phyloP scores from a whole-genome alignment of 2,329 filamentous ascomycete genomes.

The Botrytis medusae region DNA sequence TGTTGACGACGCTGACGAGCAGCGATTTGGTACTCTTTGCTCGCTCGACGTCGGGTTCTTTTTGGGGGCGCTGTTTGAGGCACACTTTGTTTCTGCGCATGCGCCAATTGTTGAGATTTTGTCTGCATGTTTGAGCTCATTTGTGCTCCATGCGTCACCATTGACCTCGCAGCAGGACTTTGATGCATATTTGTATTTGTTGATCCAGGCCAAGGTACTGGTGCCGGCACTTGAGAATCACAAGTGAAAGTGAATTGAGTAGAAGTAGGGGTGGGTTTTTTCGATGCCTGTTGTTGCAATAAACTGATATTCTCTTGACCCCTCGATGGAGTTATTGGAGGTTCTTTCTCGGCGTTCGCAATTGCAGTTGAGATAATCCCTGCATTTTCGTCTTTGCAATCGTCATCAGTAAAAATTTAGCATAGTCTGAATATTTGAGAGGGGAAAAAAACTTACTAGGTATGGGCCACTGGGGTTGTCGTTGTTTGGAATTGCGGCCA shows the following conservation, averaged over 20 bases:
- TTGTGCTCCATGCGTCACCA: slow-evolving; percentile 40
- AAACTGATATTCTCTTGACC: slow-evolving; percentile 79
- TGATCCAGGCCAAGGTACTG: slow-evolving; percentile 69
- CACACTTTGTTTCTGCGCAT: slow-evolving; percentile 42
- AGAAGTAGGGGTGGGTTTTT: slow-evolving; percentile 65
- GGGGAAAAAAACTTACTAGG: slow-evolving; percentile 33
- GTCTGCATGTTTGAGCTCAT: slow-evolving; percentile 38
- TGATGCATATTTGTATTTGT: slow-evolving; percentile 31
- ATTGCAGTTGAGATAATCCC: slow-evolving; percentile 95
- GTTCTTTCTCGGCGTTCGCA: slow-evolving; percentile 73
- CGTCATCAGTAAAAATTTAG: slow-evolving; percentile 36
- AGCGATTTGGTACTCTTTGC: slow-evolving; percentile 71
- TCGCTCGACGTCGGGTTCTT: slow-evolving; percentile 66
- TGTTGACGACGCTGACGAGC: slow-evolving; percentile 75
- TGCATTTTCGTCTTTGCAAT: slow-evolving; percentile 50
- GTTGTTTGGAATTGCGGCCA: slow-evolving; percentile 38
- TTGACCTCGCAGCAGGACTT: slow-evolving; percentile 32
- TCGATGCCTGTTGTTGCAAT: slow-evolving; percentile 65
- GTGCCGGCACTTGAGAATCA: slow-evolving; percentile 81
- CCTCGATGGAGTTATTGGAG: slow-evolving; percentile 55
- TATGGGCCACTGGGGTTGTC: slow-evolving; percentile 38
- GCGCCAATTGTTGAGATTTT: slow-evolving; percentile 38
- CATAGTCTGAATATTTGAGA: slow-evolving; percentile 9
- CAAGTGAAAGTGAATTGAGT: slow-evolving; percentile 97
- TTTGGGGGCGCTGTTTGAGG: slow-evolving; percentile 45